Evolutionary conservation across 768 basidiomycete species (phyloP).

Genomic region (Russula dissimulans): DNA sequence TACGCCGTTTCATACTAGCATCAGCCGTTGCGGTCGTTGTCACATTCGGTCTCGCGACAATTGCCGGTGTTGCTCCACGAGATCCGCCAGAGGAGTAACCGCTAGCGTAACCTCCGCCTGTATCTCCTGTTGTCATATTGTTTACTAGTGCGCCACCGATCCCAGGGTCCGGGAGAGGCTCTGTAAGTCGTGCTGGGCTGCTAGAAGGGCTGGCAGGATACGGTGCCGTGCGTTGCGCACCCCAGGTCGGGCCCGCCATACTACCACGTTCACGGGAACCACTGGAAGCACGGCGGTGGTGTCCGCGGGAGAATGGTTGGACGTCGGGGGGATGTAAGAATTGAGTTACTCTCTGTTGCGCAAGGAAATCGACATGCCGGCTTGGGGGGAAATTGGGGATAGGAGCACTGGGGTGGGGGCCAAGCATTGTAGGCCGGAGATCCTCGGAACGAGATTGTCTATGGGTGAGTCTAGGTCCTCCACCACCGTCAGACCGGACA

Average conservation of each 20-base stretch:
- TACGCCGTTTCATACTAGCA: conserved; percentile 76
- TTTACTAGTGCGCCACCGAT: neutral
- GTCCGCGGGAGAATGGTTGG: conserved; percentile 32
- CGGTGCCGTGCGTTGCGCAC: conserved; percentile 16
- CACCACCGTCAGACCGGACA: conserved; percentile 39
- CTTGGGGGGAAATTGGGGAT: conserved; percentile 22
- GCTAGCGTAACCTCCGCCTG: neutral
- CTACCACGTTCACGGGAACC: conserved; percentile 29
- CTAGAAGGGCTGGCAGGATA: conserved; percentile 15
- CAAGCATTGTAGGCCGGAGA: conserved; percentile 33
- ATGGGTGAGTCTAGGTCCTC: conserved; percentile 21
- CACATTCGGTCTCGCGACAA: conserved; percentile 67
- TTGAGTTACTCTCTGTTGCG: conserved; percentile 23
- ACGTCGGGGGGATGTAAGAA: conserved; percentile 35
- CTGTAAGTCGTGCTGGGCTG: conserved; percentile 6
- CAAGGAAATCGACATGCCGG: conserved; percentile 36
- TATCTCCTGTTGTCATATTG: neutral
- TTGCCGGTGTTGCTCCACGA: conserved; percentile 12
- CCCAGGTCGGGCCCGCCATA: conserved; percentile 13
- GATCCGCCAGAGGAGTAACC: conserved; percentile 11
- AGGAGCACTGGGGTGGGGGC: conserved; percentile 19
- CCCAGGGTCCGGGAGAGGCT: conserved; percentile 40
- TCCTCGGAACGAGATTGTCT: conserved; percentile 59
- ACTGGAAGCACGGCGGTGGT: conserved; percentile 35
- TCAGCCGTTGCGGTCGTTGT: conserved; percentile 86